phyloP scores from a whole-genome alignment of 441 rosid species.

The Erodium texanum region DNA sequence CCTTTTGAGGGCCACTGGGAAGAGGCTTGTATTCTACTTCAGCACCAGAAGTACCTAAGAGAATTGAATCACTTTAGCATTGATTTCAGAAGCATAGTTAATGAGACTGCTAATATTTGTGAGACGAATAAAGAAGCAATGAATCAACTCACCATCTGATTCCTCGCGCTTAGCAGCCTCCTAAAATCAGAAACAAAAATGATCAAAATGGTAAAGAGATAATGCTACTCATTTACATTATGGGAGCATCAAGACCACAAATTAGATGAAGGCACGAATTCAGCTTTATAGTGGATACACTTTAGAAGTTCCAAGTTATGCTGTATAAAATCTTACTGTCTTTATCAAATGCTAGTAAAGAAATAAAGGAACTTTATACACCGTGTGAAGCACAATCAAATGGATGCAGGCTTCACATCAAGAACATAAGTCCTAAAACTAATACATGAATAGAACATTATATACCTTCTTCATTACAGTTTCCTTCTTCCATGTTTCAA shows the following conservation, averaged over 20 bases:
- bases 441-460: neutral
- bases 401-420: neutral
- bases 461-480: conserved; percentile 44
- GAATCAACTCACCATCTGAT: conserved; percentile 15
- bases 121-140: neutral
- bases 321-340: neutral
- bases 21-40: conserved; percentile 46
- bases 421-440: neutral
- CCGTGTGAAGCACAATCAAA: neutral
- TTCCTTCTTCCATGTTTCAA: conserved; percentile 66
- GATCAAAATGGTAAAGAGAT: neutral
- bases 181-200: conserved; percentile 12
- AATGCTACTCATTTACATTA: neutral
- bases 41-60: conserved; percentile 25
- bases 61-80: conserved; percentile 7
- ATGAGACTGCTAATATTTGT: neutral
- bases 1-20: conserved; percentile 36
- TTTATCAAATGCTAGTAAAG: neutral
- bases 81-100: neutral
- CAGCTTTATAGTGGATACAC: neutral
- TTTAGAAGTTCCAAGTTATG: neutral
- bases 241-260: neutral
- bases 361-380: neutral
- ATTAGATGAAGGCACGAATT: neutral
- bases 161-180: conserved; percentile 17